Percentiles rank a stretch among this genome's conserved stretches.
These are phyloP conservation scores for Omphalotus guepiniiformis DNA, from an alignment of 768 basidiomycete species.

Conservation along the genomic window DNA sequence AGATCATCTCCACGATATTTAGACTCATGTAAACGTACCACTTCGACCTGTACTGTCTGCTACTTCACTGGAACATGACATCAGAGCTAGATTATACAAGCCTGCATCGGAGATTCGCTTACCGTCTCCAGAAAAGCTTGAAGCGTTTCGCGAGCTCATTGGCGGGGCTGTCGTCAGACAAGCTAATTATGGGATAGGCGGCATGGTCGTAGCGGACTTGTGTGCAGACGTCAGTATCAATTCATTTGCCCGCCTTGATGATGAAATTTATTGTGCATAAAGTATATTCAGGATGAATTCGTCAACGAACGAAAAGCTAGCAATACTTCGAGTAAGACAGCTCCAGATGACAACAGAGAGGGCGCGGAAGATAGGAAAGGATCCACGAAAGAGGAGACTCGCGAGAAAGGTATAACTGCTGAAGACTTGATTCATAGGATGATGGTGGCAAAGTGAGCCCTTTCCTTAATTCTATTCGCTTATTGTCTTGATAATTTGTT, in stretches of 20 bases:
- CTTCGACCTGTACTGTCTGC: too few relatives aligned
- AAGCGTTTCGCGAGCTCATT: constrained; percentile 53
- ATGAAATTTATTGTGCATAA: neutral
- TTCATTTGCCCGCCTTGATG: too few relatives aligned
- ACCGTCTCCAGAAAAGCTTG: constrained; percentile 45
- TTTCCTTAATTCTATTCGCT: neutral
- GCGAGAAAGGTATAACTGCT: constrained; percentile 36
- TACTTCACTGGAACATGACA: too few relatives aligned
- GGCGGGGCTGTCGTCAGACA: constrained; percentile 42
- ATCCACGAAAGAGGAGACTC: constrained; percentile 30
- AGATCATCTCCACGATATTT: too few relatives aligned
- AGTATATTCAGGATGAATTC: constrained; percentile 81
- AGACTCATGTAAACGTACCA: too few relatives aligned
- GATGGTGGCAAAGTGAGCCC: constrained; percentile 60
- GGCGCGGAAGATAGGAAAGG: neutral
- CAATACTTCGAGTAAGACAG: constrained; percentile 20
- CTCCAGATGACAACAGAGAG: too few relatives aligned
- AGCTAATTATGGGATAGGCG: neutral
- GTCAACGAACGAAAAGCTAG: constrained; percentile 37
- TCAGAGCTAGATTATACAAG: constrained; percentile 43
- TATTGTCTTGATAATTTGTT: constrained; percentile 1
- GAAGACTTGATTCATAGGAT: constrained; percentile 68
- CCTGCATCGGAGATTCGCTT: constrained; percentile 34
- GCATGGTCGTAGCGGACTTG: neutral
- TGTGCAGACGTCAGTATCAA: constrained; percentile 7